Base-by-base conservation (phyloP, 129 eudicot genomes). In the carrot (Daucus carota) region DNA sequence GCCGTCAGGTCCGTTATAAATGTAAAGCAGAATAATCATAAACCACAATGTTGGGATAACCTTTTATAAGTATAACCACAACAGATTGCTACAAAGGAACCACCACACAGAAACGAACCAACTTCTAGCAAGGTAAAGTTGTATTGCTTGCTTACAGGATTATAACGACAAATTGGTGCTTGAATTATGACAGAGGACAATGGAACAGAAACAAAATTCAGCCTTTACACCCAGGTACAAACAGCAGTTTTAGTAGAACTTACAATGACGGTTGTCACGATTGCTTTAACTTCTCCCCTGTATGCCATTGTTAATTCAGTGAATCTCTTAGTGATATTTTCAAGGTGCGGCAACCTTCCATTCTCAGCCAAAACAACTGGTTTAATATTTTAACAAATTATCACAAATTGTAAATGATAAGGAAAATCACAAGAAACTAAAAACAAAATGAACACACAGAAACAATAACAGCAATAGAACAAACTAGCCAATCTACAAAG, bases 251-350 rank as follows among this genome's bases (percentile, higher is more conserved):
- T 36, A 17, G 14, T 33, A 67, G 82, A 81, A 81, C 98, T 90
- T 85, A 92, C 96, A 80, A 92, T 92, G 74, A 92, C 98, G 77
- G 90, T 80, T 26, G 98, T 90, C 40, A 88, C 96, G 70, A 78
- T 80, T 36, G 88, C 98, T 83, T 90, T 83, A 75, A 90, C 84
- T 79, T 92, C 98, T 57, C 96, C 98, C 75, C 87, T 83, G 54
- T 92, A 96, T 10, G 98, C 96, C 98, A 92, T 92, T 77, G 98
- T 90, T 54, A 90, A 81, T 74, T 92, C 96, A 18, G 84, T 74
- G 80, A 90, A 92, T 83, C 94, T 92, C 82, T 88, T 89, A 8
- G 85, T 80, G 16, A 92, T 88, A 48, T 72, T 83, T 24, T 86
- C 96, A 1, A 92, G 38, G 71, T 86, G 76, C 78, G 80, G 79